A percentile compares a stretch with the other conserved stretches of the same genome.
phyloP scores from a whole-genome alignment of 768 basidiomycete species.

The Suillus discolor region DNA sequence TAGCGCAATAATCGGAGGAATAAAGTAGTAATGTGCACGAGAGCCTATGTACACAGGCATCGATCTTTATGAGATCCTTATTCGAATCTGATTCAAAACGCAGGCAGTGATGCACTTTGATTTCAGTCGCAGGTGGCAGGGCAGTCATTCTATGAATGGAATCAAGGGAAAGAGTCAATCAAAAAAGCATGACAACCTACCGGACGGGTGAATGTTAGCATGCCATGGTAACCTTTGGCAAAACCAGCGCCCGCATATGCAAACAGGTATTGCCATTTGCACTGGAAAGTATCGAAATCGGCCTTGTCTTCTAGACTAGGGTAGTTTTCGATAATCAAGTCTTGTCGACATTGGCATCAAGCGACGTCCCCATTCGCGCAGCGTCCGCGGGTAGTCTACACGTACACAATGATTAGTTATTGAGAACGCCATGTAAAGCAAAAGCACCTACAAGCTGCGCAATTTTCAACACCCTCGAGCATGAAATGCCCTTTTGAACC shows the following conservation, averaged over 20 bases:
- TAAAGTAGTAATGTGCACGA: slow-evolving; percentile 22
- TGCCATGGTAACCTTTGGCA: slow-evolving; percentile 78
- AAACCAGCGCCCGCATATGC: slow-evolving; percentile 83
- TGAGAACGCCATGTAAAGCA: neutral
- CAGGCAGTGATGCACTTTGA: slow-evolving; percentile 3
- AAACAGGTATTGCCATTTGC: slow-evolving; percentile 85
- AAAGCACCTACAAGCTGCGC: slow-evolving; percentile 62
- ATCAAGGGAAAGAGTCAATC: neutral
- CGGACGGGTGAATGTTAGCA: slow-evolving; percentile 73
- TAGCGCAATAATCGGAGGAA: slow-evolving; percentile 17
- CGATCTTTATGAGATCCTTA: slow-evolving; percentile 1
- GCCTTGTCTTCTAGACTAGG: slow-evolving; percentile 56
- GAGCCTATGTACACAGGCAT: slow-evolving; percentile 7
- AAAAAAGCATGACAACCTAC: slow-evolving; percentile 38
- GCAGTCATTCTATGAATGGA: slow-evolving; percentile 46
- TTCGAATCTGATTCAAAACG: slow-evolving; percentile 10
- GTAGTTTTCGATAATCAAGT: slow-evolving; percentile 57
- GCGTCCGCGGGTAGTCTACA: slow-evolving; percentile 70
- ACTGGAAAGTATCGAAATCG: slow-evolving; percentile 71
- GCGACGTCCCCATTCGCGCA: slow-evolving; percentile 90
- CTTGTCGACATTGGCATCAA: slow-evolving; percentile 66
- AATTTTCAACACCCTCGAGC: slow-evolving; percentile 83
- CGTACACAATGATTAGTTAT: slow-evolving; percentile 9
- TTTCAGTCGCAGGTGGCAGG: slow-evolving; percentile 51
- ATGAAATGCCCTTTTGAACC: slow-evolving; percentile 78